A percentile compares a stretch with the other conserved stretches of the same genome.
These are phyloP conservation scores for Raffaelea ambrosiae DNA, from an alignment of 2,329 filamentous ascomycete genomes.

Conservation along the genomic window DNA sequence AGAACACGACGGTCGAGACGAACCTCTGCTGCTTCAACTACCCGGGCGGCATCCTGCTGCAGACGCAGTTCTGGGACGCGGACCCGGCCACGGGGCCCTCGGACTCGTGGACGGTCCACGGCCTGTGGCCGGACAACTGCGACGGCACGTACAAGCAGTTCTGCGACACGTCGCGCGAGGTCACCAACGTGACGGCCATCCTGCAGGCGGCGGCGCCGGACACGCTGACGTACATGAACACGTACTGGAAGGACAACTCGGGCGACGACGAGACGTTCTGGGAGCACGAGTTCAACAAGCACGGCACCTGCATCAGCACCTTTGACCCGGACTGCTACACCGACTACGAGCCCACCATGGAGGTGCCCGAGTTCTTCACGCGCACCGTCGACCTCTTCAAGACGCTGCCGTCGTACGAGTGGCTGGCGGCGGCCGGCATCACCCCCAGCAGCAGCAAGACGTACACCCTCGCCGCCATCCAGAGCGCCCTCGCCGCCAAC, in stretches of 20 bases:
- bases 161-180: constrained; percentile 55
- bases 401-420: constrained; percentile 49
- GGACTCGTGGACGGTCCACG: constrained; percentile 51
- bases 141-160: constrained; percentile 56
- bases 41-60: constrained; percentile 7
- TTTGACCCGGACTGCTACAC: constrained; percentile 60
- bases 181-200: constrained; percentile 55
- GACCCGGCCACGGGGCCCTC: constrained; percentile 48
- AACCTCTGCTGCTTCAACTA: constrained; percentile 8
- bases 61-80: constrained; percentile 56
- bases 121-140: constrained; percentile 45
- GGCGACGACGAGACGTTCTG: constrained; percentile 52
- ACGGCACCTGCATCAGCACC: constrained; percentile 58
- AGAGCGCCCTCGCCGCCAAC: constrained; percentile 43
- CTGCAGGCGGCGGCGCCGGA: constrained; percentile 43
- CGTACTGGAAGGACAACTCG: constrained; percentile 52
- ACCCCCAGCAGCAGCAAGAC: constrained; percentile 48
- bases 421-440: constrained; percentile 45
- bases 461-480: constrained; percentile 45
- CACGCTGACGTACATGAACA: constrained; percentile 57
- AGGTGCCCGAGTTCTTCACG: constrained; percentile 56
- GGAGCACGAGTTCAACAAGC: constrained; percentile 61
- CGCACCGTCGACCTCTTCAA: constrained; percentile 50
- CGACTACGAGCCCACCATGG: constrained; percentile 43
- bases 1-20: constrained; percentile 4